Evolutionary conservation across 1,284 basidiomycete species (phyloP).

Genomic region (Mycena citricolor): DNA sequence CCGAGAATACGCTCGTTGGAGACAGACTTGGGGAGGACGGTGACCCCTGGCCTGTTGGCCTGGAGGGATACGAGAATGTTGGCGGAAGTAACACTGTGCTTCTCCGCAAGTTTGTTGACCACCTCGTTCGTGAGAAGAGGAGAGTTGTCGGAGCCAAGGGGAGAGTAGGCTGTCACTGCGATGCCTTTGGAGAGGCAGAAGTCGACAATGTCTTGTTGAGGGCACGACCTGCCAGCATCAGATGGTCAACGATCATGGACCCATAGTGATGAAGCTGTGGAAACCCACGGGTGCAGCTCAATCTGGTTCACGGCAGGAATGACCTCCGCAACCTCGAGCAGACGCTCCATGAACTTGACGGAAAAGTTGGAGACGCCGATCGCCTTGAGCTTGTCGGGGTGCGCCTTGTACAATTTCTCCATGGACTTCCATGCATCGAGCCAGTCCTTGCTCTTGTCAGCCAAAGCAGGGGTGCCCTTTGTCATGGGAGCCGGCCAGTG

Average conservation of each 20-base stretch:
- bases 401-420: slow-evolving; percentile 63
- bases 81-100: slow-evolving; percentile 52
- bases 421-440: slow-evolving; percentile 79
- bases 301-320: slow-evolving; percentile 83
- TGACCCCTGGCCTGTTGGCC: slow-evolving; percentile 58
- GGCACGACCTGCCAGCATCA: slow-evolving; percentile 50
- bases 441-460: slow-evolving; percentile 45
- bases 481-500: slow-evolving; percentile 76
- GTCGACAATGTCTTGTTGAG: slow-evolving; percentile 62
- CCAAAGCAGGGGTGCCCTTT: slow-evolving; percentile 27
- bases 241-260: slow-evolving; percentile 1
- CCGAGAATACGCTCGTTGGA: slow-evolving; percentile 55
- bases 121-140: slow-evolving; percentile 63
- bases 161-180: slow-evolving; percentile 71
- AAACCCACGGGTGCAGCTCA: slow-evolving; percentile 70
- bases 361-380: slow-evolving; percentile 78
- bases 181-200: slow-evolving; percentile 65
- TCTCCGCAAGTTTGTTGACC: slow-evolving; percentile 54
- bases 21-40: slow-evolving; percentile 64
- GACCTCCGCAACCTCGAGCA: slow-evolving; percentile 60
- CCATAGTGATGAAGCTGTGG: slow-evolving; percentile 2
- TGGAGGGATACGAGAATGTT: slow-evolving; percentile 66
- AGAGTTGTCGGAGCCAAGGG: slow-evolving; percentile 75
- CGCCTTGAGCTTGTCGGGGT: slow-evolving; percentile 69
- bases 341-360: slow-evolving; percentile 54